Evolutionary conservation across 2,329 filamentous ascomycete genomes (phyloP), one percentile per base, ranked within the genome.

Genomic region (Graphium sp.): DNA sequence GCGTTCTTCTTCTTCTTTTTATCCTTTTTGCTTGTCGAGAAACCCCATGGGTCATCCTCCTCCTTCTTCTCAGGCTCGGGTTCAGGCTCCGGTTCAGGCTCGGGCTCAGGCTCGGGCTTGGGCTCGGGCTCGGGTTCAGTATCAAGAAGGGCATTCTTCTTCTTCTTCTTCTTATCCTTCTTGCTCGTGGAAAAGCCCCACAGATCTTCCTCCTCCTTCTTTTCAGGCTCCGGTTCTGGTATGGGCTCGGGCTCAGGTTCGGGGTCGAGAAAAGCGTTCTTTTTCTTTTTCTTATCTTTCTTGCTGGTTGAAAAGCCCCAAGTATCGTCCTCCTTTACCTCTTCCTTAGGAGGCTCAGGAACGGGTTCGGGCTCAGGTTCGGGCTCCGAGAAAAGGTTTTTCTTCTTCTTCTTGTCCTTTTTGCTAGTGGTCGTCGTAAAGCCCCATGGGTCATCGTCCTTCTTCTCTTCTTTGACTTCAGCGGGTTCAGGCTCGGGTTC

Each of bases 221-320:
- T 37, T 18, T 32, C 31, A 14, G n/a, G n/a, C n/a, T 37, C 34
- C 9, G 34, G 23, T n/a, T 32, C 31, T 6, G 39, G 29, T 20
- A 35, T 34, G 23, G 45, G 32, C 9, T 43, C 39, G 3, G 43
- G 34, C 5, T 44, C 41, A 17, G 29, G 40, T 13, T 43, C 41
- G 11, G 41, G 36, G 6, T 42, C 43, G 7, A 27, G 20, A n/a
- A 18, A 27, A 18, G 36, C 39, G 27, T 46, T 48, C 21, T 52
- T 52, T 28, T 34, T 58, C 34, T 64, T 61, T 35, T 60, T 62
- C 35, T 48, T 51, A 22, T 35, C 32, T 22, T 47, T 53, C 33
- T 53, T 56, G 36, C 53, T 55, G 14, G 35, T 31, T 8, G 41
- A 32, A 32, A 41, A 47, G n/a, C 48, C 50, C 53, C 52, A 58